Percentiles rank a stretch among this genome's conserved stretches.
These are phyloP conservation scores for Clavariopsis aquatica DNA, from an alignment of 495 filamentous ascomycete genomes.

Conservation along the genomic window DNA sequence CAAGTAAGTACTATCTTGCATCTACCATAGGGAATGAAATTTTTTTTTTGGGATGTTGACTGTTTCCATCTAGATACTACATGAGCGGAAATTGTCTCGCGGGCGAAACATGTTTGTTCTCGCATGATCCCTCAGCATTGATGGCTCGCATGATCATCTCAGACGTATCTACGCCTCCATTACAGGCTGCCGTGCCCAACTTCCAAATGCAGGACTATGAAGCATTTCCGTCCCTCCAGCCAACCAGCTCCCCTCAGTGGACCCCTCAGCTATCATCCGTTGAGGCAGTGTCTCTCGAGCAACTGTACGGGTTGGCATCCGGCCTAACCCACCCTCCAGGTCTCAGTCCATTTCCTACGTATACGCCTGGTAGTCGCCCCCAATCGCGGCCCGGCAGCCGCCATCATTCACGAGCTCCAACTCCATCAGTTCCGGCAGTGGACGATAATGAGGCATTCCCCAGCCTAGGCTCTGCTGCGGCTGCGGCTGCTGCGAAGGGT, in stretches of 20 bases:
- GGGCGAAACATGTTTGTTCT: conserved; percentile 93
- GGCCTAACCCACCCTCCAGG: conserved; percentile 61
- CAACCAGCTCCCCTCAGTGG: conserved; percentile 55
- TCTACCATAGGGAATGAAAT: neutral
- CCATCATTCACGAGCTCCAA: conserved; percentile 69
- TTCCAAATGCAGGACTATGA: conserved; percentile 86
- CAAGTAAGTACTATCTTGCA: conserved; percentile 70
- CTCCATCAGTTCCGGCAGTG: conserved; percentile 70
- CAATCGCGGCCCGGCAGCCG: conserved; percentile 86
- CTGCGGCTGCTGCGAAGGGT: conserved; percentile 61
- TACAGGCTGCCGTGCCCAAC: conserved; percentile 57
- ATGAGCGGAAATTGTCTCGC: conserved; percentile 95
- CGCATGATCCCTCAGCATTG: conserved; percentile 78
- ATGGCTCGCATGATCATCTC: conserved; percentile 49
- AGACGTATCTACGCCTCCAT: conserved; percentile 56
- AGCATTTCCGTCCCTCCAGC: conserved; percentile 82
- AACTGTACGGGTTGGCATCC: conserved; percentile 30
- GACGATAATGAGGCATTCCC: conserved; percentile 98
- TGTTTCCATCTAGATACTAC: conserved; percentile 70
- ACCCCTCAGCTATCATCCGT: conserved; percentile 52
- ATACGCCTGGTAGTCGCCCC: conserved; percentile 49
- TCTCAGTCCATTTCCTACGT: conserved; percentile 50
- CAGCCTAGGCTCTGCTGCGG: conserved; percentile 77
- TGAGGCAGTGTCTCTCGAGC: conserved; percentile 46
- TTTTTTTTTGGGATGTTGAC: conserved; percentile 39